Base-by-base conservation (phyloP, 2,329 filamentous ascomycete species). In the Coniella vitis region DNA sequence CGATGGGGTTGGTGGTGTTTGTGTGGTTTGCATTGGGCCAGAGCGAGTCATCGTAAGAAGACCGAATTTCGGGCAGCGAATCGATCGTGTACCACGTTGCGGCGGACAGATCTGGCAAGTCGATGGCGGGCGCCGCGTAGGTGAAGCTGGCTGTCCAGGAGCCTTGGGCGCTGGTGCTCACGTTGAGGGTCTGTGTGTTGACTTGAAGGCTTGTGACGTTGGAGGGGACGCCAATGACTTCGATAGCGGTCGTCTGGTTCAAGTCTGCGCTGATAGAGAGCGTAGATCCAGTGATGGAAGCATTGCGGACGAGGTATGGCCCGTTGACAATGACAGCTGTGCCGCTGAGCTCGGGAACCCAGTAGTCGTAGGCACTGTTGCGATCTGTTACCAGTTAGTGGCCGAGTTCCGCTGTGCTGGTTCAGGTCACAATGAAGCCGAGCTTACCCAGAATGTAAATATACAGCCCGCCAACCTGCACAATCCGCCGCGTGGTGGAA, bases 11-110 rank as follows among this genome's bases (percentile, higher is more conserved):
- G 1, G 80, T 82, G 2, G 70, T 71, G 41, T 44, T 52, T 1
- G 66, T 70, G 7, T 79, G 69, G 52, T 83, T 67, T 1, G 85
- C 86, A 0, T 61, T 56, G 0, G 72, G 72, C 87, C 87, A 93
- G 7, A 65, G 64, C 4, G 75, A 75, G 62, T 93, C 87, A 48
- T 88, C 80, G 57, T 90, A 91, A 2, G 63, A 64, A 0, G 70
- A 55, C 44, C 74, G 62, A 9, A 87, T 69, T 60, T 91, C 87
- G 0, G 87, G 87, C 0, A 93, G 75, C 0, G 78, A 78, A 62
- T 91, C 81, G 17, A 87, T 59, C 50, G 78, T 81, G 60, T 81
- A 81, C 87, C 87, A 91, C 1, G 74, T 63, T 8, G 87, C 64
- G 0, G 67, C 62, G 14, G 71, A 68, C 2, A 90, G 69, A 12